A percentile compares a stretch with the other conserved stretches of the same genome.
Conservation (phyloP, 2,329 filamentous ascomycete species). For the Aureobasidium sp. region DNA sequence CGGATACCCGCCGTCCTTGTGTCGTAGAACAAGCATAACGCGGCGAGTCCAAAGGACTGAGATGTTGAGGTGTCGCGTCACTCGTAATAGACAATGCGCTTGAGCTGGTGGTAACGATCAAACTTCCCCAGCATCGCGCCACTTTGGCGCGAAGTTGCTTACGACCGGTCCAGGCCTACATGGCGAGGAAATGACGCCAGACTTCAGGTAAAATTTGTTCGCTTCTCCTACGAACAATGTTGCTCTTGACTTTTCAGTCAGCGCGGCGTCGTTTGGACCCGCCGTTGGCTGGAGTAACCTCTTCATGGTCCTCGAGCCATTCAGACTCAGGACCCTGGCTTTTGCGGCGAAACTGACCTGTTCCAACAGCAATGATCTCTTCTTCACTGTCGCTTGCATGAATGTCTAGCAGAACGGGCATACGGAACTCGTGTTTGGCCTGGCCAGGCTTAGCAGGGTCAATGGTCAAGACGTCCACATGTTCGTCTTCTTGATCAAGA, state of each 20-base stretch:
- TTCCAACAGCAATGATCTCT: slow-evolving; percentile 61
- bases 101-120: no score
- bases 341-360: slow-evolving; percentile 79
- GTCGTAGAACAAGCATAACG: no score
- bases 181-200: no score
- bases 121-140: no score
- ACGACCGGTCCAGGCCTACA: no score
- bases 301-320: slow-evolving; percentile 51
- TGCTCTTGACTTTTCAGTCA: slow-evolving; percentile 8
- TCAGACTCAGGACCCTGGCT: slow-evolving; percentile 69
- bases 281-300: slow-evolving; percentile 18
- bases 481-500: slow-evolving; percentile 86
- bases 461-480: slow-evolving; percentile 79
- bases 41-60: no score
- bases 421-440: slow-evolving; percentile 55
- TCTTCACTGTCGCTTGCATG: slow-evolving; percentile 95
- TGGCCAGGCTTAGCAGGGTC: slow-evolving; percentile 53
- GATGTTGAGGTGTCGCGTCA: no score
- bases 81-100: no score
- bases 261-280: slow-evolving; percentile 16
- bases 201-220: no score
- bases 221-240: neutral
- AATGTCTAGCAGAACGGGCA: slow-evolving; percentile 90
- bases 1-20: no score
- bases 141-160: no score